Evolutionary conservation across 2,329 filamentous ascomycete species (phyloP).

Genomic region (Xylariomycetidae sp.): DNA sequence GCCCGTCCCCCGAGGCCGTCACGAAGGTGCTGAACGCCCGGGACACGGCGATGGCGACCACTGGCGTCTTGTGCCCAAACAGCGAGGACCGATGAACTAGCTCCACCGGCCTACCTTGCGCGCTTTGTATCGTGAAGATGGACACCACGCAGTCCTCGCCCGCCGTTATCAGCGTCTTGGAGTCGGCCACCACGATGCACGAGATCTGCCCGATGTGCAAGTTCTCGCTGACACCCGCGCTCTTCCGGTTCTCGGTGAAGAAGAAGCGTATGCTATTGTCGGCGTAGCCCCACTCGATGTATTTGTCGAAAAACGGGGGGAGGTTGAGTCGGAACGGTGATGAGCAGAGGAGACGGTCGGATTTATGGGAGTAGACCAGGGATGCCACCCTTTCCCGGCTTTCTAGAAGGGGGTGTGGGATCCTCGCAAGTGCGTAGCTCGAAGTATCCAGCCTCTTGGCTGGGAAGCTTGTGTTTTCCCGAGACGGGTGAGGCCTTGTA

Average conservation of each 20-base stretch:
- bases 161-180: slow-evolving; percentile 83
- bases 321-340: slow-evolving; percentile 83
- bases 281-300: slow-evolving; percentile 92
- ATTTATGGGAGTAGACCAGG: slow-evolving; percentile 70
- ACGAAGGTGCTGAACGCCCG: slow-evolving; percentile 85
- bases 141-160: slow-evolving; percentile 90
- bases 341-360: slow-evolving; percentile 78
- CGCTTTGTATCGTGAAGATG: slow-evolving; percentile 68
- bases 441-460: slow-evolving; percentile 71
- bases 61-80: slow-evolving; percentile 83
- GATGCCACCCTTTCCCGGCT: slow-evolving; percentile 77
- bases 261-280: slow-evolving; percentile 93
- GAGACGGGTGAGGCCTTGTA: slow-evolving; percentile 69
- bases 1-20: slow-evolving; percentile 76
- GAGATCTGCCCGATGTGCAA: slow-evolving; percentile 88
- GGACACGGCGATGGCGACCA: slow-evolving; percentile 78
- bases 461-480: slow-evolving; percentile 63
- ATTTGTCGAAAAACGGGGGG: slow-evolving; percentile 81
- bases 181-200: slow-evolving; percentile 78
- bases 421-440: slow-evolving; percentile 68
- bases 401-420: slow-evolving; percentile 73
- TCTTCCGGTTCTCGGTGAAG: slow-evolving; percentile 73
- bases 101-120: slow-evolving; percentile 66
- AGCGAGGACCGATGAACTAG: slow-evolving; percentile 73
- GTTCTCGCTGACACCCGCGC: slow-evolving; percentile 86